Conservation (phyloP, 495 filamentous ascomycete species). For the Neurospora sp. region DNA sequence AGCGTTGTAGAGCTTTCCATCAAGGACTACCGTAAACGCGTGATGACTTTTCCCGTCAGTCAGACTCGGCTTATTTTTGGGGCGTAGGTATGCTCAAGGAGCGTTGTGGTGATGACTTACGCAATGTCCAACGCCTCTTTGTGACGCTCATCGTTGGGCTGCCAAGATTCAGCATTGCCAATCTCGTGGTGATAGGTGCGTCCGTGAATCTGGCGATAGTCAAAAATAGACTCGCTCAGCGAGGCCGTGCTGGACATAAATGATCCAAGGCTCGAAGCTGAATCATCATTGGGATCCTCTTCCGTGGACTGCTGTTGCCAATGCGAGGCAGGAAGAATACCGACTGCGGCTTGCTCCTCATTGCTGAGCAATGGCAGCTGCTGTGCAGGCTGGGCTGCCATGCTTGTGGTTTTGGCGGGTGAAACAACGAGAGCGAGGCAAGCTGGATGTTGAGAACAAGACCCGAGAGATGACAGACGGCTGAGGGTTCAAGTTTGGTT, state of each 20-base stretch:
- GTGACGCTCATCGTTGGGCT: slow-evolving; percentile 18
- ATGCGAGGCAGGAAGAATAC: slow-evolving; percentile 1
- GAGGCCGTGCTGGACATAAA: slow-evolving; percentile 17
- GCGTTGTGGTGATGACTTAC: slow-evolving; percentile 11
- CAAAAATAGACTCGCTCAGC: slow-evolving; percentile 19
- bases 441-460: not conserved
- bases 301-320: not conserved
- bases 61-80: not conserved
- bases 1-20: slow-evolving; percentile 43
- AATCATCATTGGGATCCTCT: not conserved
- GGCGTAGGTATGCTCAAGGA: not conserved
- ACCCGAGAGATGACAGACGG: not conserved
- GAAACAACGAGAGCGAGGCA: not conserved
- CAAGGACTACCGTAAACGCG: slow-evolving; percentile 22
- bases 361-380: not conserved
- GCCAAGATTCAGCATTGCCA: slow-evolving; percentile 4
- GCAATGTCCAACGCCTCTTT: slow-evolving; percentile 16
- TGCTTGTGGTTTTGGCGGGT: not conserved
- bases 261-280: not conserved
- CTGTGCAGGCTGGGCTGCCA: not conserved
- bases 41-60: slow-evolving; percentile 10
- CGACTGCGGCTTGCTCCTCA: not conserved
- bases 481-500: not conserved
- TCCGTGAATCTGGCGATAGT: slow-evolving; percentile 22
- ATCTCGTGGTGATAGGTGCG: slow-evolving; percentile 18